These are phyloP conservation scores for Chalciporus piperatus DNA, from an alignment of 768 basidiomycete species.

Conservation along the genomic window DNA sequence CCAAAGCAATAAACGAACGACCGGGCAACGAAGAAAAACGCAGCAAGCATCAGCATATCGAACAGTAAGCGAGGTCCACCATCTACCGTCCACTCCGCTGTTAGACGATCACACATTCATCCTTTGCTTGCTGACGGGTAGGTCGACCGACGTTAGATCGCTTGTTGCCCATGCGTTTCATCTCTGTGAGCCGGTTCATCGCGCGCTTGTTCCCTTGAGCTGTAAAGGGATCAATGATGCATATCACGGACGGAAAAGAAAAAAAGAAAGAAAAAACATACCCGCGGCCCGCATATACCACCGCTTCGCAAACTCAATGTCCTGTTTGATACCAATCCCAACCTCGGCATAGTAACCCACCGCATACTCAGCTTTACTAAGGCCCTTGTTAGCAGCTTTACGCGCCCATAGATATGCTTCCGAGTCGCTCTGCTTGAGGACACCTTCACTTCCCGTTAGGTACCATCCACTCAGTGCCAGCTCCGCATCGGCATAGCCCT, in stretches of 20 bases:
- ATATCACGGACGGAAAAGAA: background rate
- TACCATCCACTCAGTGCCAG: constrained; percentile 98
- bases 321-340: constrained; percentile 96
- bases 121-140: constrained; percentile 89
- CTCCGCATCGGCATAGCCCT: constrained; percentile 93
- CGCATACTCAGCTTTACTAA: constrained; percentile 97
- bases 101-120: constrained; percentile 85
- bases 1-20: constrained; percentile 7
- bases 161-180: constrained; percentile 87
- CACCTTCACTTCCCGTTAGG: constrained; percentile 91
- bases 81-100: background rate
- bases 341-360: constrained; percentile 98
- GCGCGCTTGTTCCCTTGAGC: constrained; percentile 98
- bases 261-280: constrained; percentile 39
- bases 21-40: constrained; percentile 3
- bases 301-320: constrained; percentile 91
- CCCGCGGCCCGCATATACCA: constrained; percentile 99
- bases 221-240: constrained; percentile 29
- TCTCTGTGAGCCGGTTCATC: constrained; percentile 92
- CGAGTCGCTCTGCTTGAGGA: constrained; percentile 95
- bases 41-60: constrained; percentile 14
- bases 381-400: constrained; percentile 92
- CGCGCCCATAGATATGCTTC: constrained; percentile 99
- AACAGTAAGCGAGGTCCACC: constrained; percentile 2
- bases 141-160: constrained; percentile 76